These are phyloP conservation scores for Fusarium ramigenum DNA, from an alignment of 2,329 filamentous ascomycete genomes.

Conservation along the genomic window DNA sequence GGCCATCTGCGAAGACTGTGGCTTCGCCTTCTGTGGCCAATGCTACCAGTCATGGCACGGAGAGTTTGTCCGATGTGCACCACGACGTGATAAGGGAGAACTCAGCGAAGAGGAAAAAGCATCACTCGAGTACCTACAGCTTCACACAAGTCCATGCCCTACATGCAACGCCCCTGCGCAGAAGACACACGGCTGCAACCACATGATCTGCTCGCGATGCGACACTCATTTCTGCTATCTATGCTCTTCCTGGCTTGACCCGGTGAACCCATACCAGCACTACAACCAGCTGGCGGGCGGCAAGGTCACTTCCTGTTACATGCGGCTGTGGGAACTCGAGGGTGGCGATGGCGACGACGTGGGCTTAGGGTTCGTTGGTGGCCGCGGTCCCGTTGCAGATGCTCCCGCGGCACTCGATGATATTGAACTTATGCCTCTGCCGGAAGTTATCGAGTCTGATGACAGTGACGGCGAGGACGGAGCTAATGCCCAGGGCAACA, in stretches of 20 bases:
- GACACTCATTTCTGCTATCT: slow-evolving; percentile 95
- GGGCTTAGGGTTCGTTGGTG: slow-evolving; percentile 56
- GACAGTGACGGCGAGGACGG: slow-evolving; percentile 48
- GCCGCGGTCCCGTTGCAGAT: slow-evolving; percentile 36
- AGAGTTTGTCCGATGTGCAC: slow-evolving; percentile 76
- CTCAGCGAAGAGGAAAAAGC: slow-evolving; percentile 87
- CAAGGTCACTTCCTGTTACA: slow-evolving; percentile 74
- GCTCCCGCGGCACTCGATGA: slow-evolving; percentile 22
- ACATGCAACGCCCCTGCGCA: slow-evolving; percentile 86
- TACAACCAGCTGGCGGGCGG: slow-evolving; percentile 74
- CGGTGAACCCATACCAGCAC: slow-evolving; percentile 85
- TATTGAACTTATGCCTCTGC: slow-evolving; percentile 32
- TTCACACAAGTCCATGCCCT: slow-evolving; percentile 87
- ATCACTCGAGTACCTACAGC: slow-evolving; percentile 82
- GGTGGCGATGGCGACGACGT: slow-evolving; percentile 74
- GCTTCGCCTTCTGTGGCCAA: slow-evolving; percentile 84
- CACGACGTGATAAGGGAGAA: slow-evolving; percentile 72
- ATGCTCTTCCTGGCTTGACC: slow-evolving; percentile 85
- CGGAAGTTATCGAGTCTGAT: slow-evolving; percentile 47
- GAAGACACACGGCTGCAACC: slow-evolving; percentile 94
- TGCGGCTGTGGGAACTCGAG: slow-evolving; percentile 90
- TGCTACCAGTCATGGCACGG: slow-evolving; percentile 89
- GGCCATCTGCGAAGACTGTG: slow-evolving; percentile 87
- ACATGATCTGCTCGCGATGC: slow-evolving; percentile 94
- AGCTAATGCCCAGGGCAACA: slow-evolving; percentile 28